These are phyloP conservation scores for Rhizophora apiculata DNA, from an alignment of 345 rosid species.

Conservation along the genomic window DNA sequence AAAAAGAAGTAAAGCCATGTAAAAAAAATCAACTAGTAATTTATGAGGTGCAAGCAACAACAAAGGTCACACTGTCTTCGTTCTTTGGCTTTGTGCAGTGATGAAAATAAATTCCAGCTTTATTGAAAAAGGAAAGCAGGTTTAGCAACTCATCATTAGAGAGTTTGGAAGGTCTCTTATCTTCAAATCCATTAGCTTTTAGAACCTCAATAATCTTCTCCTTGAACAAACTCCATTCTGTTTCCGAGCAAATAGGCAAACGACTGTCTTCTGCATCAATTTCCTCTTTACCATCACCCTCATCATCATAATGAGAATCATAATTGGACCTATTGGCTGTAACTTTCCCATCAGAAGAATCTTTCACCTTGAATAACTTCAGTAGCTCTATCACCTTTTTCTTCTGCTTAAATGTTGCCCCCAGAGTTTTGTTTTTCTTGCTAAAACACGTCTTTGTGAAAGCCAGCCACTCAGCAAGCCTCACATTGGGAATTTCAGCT, in stretches of 20 bases:
- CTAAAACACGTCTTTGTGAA: slow-evolving; percentile 75
- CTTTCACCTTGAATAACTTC: slow-evolving; percentile 29
- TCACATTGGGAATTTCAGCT: slow-evolving; percentile 46
- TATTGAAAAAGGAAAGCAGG: slow-evolving; percentile 64
- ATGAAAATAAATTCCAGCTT: slow-evolving; percentile 65
- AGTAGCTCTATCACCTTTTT: slow-evolving; percentile 66
- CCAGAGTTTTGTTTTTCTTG: slow-evolving; percentile 84
- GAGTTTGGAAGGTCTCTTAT: slow-evolving; percentile 82
- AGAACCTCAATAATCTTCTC: slow-evolving; percentile 51
- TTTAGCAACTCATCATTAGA: slow-evolving; percentile 53
- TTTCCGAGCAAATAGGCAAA: slow-evolving; percentile 25
- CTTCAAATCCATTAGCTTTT: slow-evolving; percentile 47
- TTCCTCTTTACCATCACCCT: slow-evolving; percentile 18
- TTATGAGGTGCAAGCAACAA: slow-evolving; percentile 18
- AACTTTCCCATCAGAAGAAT: not conserved
- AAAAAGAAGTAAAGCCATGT: not conserved
- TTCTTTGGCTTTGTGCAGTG: slow-evolving; percentile 20
- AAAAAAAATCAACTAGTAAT: not conserved
- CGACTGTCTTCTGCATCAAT: slow-evolving; percentile 11
- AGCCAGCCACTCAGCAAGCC: slow-evolving; percentile 68
- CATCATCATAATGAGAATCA: slow-evolving; percentile 10
- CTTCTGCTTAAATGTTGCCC: slow-evolving; percentile 91
- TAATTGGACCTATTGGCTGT: not conserved
- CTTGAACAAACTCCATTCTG: slow-evolving; percentile 47
- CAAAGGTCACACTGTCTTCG: slow-evolving; percentile 17